Evolutionary conservation across 495 filamentous ascomycete genomes (phyloP), one percentile per base, ranked within the genome.

Genomic region (Friedmanniomyces endolithicus): DNA sequence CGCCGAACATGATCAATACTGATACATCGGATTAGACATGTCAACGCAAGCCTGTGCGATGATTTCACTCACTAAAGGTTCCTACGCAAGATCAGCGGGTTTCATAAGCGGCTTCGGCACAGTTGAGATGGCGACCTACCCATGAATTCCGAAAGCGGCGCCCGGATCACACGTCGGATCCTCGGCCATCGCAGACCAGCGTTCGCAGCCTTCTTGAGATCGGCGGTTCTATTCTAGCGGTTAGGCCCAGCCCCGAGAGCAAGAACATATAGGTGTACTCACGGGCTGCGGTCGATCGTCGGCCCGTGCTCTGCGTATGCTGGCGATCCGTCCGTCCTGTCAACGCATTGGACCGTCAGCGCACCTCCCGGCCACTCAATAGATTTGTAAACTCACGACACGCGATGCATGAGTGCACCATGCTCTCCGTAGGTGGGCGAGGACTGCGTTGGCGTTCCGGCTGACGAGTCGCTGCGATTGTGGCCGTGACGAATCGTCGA

Each of bases 81-180:
- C 27, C 27, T 31, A 31, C 27, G 27, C 3, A 31, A 31, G 27
- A 19, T 41, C 37, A 41, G 37, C 37, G 37, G 16, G n/a, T 6
- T 6, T 14, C 4, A 31, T 9, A 31, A 3, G 4, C 37, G 16
- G 37, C 17, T 6, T 14, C 37, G 37, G 16, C 16, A 41, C 37
- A 19, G 12, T 4, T 14, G 37, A 41, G 37, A 14, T 41, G 2
- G 12, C 37, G 83, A 75, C 0, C 75, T 78, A 1, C 82, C 82
- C 48, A 79, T 76, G 68, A 84, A 83, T 49, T 85, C 82, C 0
- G 79, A 75, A 46, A 82, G 74, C 0, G 77, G 78, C 47, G 82
- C 78, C 46, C 73, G 68, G n/a, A 75, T 57, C 11, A 64, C 55
- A 2, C 66, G 66, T 17, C 78, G 67, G 19, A 78, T 66, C 24